Conservation (phyloP, 805 yeast species). For the Hanseniaspora nectarophila region DNA sequence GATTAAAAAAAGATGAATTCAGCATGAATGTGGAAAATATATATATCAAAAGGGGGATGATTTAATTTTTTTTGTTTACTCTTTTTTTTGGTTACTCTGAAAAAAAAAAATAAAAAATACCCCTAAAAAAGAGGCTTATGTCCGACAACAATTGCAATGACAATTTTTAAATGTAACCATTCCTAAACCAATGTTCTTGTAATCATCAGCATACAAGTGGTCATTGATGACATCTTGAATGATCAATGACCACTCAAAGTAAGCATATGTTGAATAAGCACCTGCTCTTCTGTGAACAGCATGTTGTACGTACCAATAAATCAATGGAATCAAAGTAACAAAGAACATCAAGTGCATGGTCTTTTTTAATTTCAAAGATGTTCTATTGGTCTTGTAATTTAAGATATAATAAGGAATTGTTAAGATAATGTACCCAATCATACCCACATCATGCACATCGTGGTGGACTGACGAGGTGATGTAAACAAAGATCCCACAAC, state of each 20-base stretch:
- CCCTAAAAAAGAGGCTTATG: not conserved
- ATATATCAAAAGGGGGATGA: too few relatives aligned
- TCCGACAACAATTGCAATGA: not conserved
- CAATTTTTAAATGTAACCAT: not conserved
- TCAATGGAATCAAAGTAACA: constrained; percentile 61
- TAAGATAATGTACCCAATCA: constrained; percentile 78
- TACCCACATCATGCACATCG: constrained; percentile 88
- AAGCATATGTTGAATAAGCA: constrained; percentile 91
- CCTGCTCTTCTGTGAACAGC: constrained; percentile 79
- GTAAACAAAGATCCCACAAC: constrained; percentile 98
- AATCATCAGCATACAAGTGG: constrained; percentile 62
- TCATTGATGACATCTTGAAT: constrained; percentile 77
- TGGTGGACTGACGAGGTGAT: constrained; percentile 95
- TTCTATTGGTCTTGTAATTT: constrained; percentile 33
- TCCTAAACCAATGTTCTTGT: constrained; percentile 29
- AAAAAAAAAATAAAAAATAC: too few relatives aligned
- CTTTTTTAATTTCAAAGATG: constrained; percentile 31
- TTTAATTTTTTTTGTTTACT: too few relatives aligned
- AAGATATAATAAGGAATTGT: constrained; percentile 84
- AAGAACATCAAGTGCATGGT: constrained; percentile 54
- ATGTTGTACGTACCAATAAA: constrained; percentile 85
- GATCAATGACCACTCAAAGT: constrained; percentile 86
- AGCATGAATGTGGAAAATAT: too few relatives aligned
- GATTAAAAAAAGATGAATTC: too few relatives aligned
- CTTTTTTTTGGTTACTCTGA: too few relatives aligned